Percentiles rank a stretch among this genome's conserved stretches.
phyloP scores from a whole-genome alignment of 768 basidiomycete species.

The Lactarius hengduanensis region DNA sequence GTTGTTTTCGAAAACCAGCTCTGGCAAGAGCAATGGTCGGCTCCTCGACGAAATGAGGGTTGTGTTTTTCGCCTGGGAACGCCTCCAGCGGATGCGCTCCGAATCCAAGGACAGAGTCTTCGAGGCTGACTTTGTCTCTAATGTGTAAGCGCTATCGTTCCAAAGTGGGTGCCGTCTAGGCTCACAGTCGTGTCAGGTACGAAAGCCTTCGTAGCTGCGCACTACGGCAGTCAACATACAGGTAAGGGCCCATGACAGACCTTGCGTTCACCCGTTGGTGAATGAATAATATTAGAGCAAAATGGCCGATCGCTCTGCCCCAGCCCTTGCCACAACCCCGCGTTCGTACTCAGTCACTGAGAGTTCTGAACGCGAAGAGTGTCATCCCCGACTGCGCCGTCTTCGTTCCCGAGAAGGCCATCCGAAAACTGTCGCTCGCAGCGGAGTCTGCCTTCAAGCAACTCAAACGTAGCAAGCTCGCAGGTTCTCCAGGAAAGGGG shows the following conservation, averaged over 20 bases:
- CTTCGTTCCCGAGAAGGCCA: constrained; percentile 42
- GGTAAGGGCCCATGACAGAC: constrained; percentile 35
- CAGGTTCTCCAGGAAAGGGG: constrained; percentile 39
- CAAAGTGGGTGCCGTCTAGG: not conserved
- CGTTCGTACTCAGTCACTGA: constrained; percentile 35
- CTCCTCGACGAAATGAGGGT: constrained; percentile 41
- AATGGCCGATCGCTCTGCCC: constrained; percentile 49
- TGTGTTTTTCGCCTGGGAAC: constrained; percentile 48
- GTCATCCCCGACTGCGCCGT: constrained; percentile 51
- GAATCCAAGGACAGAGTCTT: constrained; percentile 47
- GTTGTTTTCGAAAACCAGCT: constrained; percentile 40
- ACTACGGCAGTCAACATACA: constrained; percentile 41
- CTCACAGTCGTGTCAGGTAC: constrained; percentile 38
- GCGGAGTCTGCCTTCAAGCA: constrained; percentile 48
- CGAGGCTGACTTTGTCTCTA: constrained; percentile 55
- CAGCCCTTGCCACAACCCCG: constrained; percentile 39
- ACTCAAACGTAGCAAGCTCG: constrained; percentile 43
- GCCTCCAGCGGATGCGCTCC: constrained; percentile 42
- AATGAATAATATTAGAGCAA: constrained; percentile 39
- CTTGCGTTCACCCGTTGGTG: constrained; percentile 17
- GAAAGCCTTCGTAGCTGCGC: constrained; percentile 50
- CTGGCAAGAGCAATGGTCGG: constrained; percentile 28
- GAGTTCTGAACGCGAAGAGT: constrained; percentile 47
- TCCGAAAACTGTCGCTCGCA: constrained; percentile 44
- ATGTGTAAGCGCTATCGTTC: constrained; percentile 43